Base-by-base conservation (phyloP, 2,329 filamentous ascomycete species). In the Talaromyces sp. region DNA sequence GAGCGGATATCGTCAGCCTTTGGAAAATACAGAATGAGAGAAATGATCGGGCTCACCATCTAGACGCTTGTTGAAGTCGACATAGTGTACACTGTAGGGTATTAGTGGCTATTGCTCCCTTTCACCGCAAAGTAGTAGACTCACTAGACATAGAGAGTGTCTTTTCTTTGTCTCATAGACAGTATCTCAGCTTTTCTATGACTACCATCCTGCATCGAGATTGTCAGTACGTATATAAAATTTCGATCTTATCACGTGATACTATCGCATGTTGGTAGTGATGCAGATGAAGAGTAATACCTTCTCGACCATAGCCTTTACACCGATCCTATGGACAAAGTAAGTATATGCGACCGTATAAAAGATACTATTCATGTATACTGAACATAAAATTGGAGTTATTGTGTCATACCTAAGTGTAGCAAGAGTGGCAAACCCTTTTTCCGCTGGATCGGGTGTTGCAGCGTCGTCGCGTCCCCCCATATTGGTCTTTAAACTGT, bases 41-140 rank as follows among this genome's bases (percentile, higher is more conserved):
- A 17, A 64, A 56, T 15, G 43, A n/a, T n/a, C 13, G 19, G 51
- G 9, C 51, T 53, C 68, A 79, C 77, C 78, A 66, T 87, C 84
- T 33, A 87, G 77, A 79, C 85, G 84, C 67, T 97, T 97, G 77
- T 97, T 97, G 83, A 97, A 97, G 69, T 96, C 95, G 70, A 96
- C 91, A 72, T 97, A 97, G 73, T 97, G 96, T 68, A 96, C 95
- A 74, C 76, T 79, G 54, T 10, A 25, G 4, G 17, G 33, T 15
- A 60, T 64, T 33, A 65, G 69, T 55, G 67, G 63, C 56, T 36
- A 22, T 19, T 35, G 5, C 45, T 33, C 28, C 35, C 31, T 31
- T 2, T 11, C 11, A 17, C 15, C 40, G 45, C 61, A 13, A 19
- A 48, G 22, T 25, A 17, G 8, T 37, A 56, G 33, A 67, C 76